Evolutionary conservation across 2,329 filamentous ascomycete species (phyloP), one percentile per base, ranked within the genome.

Genomic region (Beauveria pseudobassiana): DNA sequence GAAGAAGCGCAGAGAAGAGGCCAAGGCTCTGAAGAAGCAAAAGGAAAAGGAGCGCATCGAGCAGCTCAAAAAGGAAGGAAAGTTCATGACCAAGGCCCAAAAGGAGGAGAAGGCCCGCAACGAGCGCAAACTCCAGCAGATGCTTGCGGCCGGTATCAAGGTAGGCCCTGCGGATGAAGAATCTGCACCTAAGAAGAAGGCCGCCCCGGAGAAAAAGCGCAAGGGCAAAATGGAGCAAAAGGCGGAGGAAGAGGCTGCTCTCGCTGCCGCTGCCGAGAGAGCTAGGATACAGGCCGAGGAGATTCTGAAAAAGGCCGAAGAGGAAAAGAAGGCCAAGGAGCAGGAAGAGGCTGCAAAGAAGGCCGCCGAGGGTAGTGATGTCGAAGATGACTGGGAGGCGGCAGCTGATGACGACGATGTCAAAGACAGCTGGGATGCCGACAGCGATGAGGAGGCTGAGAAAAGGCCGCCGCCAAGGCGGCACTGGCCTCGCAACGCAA

Each of bases 351-450:
- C 76, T 3, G 83, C 85, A 64, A 82, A 79, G 30, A 80, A 80
- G 38, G 80, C 83, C 56, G 82, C 80, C 16, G 78, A 71, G 4
- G 79, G 80, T 56, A 87, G 84, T 54, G 86, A 86, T 20, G 74
- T 89, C 28, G 87, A 90, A 18, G 88, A 96, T 42, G 92, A 96
- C 74, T 96, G 93, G 93, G 91, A 97, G 74, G 86, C 87, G 34
- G 87, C 90, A 34, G 89, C 87, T 28, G 89, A 90, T 53, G 85
- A 90, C 28, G 87, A 88, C 18, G 87, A 89, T 63, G 82, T 96
- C 70, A 97, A 97, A 76, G 93, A 97, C 67, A 93, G 88, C 78
- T 98, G 93, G 93, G 93, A 98, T 73, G 92, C 90, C 40, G 89
- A 91, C 60, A 87, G 86, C 3, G 89, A 90, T 54, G 88, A 90